Conservation (phyloP, 331 rosid genomes). For the Prunus yedoensis region DNA sequence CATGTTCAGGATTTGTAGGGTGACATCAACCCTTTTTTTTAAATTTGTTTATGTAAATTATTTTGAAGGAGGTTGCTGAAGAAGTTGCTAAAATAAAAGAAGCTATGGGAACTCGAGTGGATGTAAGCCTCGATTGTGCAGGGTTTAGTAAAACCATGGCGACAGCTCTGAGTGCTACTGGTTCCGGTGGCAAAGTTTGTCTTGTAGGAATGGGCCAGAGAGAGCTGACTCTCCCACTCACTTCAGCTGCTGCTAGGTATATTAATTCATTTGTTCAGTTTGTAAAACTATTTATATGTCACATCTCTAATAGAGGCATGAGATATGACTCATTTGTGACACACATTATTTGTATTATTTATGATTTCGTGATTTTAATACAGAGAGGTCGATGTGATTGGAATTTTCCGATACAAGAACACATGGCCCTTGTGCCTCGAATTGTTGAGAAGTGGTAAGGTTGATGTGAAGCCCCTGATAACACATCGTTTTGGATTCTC, state of each 20-base stretch:
- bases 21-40: no score
- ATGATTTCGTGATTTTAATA: neutral
- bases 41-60: no score
- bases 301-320: neutral
- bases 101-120: no score
- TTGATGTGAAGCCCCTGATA: slow-evolving; percentile 80
- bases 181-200: slow-evolving; percentile 98
- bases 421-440: slow-evolving; percentile 93
- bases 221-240: slow-evolving; percentile 74
- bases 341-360: neutral
- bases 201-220: slow-evolving; percentile 81
- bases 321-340: neutral
- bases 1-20: no score
- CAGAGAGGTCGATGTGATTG: slow-evolving; percentile 86
- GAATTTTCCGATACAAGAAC: slow-evolving; percentile 83
- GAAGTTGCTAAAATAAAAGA: no score
- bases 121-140: no score
- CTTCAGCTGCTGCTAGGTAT: slow-evolving; percentile 80
- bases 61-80: no score
- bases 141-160: no score
- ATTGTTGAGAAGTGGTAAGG: slow-evolving; percentile 72
- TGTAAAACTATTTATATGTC: neutral
- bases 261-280: neutral
- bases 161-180: no score
- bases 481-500: slow-evolving; percentile 88